These are phyloP conservation scores for Colletotrichum sp. DNA, from an alignment of 2,329 filamentous ascomycete genomes.

Conservation along the genomic window DNA sequence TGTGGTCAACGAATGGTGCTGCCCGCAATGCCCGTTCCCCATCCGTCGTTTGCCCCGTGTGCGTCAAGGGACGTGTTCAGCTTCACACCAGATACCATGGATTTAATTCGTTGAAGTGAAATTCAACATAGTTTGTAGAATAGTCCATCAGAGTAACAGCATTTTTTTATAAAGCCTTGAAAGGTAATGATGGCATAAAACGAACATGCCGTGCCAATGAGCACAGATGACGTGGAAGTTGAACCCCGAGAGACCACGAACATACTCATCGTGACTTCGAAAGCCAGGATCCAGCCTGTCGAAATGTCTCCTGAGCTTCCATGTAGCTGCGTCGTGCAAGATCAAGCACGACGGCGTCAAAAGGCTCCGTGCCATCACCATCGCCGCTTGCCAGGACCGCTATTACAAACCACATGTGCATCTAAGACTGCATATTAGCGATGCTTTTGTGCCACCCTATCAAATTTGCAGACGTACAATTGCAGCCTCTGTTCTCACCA, in stretches of 20 bases:
- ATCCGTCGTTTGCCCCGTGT: background rate
- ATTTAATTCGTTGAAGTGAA: background rate
- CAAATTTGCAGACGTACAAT: background rate
- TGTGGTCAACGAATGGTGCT: background rate
- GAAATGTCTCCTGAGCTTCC: background rate
- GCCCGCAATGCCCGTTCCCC: background rate
- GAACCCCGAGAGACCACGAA: background rate
- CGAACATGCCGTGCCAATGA: background rate
- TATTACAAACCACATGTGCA: background rate
- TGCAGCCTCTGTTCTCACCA: background rate
- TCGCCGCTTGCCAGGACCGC: background rate
- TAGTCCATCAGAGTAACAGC: fast-evolving
- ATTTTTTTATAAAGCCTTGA: background rate
- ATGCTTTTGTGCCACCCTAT: background rate
- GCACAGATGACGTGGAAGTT: background rate
- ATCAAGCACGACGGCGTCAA: background rate
- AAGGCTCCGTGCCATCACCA: background rate
- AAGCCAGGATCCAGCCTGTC: background rate
- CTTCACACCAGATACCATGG: background rate
- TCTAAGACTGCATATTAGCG: background rate
- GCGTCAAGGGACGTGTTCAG: background rate
- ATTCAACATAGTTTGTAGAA: background rate
- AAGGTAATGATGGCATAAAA: background rate
- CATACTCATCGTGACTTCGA: background rate
- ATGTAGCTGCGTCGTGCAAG: background rate